Percentiles rank a stretch among this genome's conserved stretches.
Evolutionary conservation across 2,329 filamentous ascomycete species (phyloP).

Genomic region (Davidsoniella australis): DNA sequence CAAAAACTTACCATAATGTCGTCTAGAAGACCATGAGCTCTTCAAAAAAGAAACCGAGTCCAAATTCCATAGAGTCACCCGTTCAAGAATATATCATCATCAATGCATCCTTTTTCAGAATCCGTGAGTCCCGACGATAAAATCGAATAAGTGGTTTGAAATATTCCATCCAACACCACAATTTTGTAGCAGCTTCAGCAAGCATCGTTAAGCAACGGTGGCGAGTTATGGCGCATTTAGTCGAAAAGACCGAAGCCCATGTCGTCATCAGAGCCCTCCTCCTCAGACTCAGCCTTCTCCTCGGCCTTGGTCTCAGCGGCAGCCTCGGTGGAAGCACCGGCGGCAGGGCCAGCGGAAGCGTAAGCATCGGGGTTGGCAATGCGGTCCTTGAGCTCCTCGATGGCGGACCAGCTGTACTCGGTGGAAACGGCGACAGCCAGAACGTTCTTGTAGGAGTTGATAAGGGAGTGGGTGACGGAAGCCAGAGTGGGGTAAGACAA

Average conservation of each 20-base stretch:
- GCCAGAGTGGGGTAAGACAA: conserved; percentile 90
- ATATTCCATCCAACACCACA: conserved; percentile 66
- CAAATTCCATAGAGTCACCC: conserved; percentile 3
- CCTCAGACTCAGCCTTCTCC: conserved; percentile 53
- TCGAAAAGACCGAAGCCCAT: conserved; percentile 52
- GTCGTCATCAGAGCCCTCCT: conserved; percentile 27
- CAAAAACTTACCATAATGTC: conserved; percentile 26
- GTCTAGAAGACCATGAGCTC: conserved; percentile 4
- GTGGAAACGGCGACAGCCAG: conserved; percentile 79
- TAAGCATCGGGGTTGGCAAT: conserved; percentile 98
- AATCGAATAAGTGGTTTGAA: conserved; percentile 28
- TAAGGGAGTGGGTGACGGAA: conserved; percentile 85
- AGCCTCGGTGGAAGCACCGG: conserved; percentile 35
- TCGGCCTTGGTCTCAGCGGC: conserved; percentile 39
- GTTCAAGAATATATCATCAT: background rate
- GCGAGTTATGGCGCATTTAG: conserved; percentile 26
- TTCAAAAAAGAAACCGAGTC: conserved; percentile 8
- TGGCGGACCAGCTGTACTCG: conserved; percentile 86
- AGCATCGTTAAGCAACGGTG: background rate
- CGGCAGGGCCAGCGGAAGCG: conserved; percentile 62
- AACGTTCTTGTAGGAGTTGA: conserved; percentile 98
- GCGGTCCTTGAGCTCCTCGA: conserved; percentile 96
- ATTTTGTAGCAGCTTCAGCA: conserved; percentile 16
- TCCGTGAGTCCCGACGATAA: background rate
- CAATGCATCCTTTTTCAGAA: conserved; percentile 2